phyloP scores from a whole-genome alignment of 306 rosid species.

The Vigna nakashimae region DNA sequence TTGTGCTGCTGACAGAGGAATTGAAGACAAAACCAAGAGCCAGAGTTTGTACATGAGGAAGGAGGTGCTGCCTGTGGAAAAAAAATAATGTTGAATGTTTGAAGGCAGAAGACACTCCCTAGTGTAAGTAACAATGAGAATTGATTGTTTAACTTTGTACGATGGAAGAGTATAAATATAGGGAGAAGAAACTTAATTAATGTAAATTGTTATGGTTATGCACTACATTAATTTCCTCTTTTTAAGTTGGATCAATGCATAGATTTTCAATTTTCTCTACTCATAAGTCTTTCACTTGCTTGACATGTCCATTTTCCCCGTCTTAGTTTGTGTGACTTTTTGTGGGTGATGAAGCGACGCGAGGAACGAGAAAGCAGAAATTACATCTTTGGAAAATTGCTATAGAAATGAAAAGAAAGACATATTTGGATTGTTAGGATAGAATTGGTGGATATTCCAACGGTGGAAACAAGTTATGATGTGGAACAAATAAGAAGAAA shows the following conservation, averaged over 20 bases:
- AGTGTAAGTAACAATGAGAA: constrained; percentile 45
- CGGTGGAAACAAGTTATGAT: no score
- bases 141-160: constrained; percentile 34
- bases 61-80: constrained; percentile 31
- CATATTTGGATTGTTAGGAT: no score
- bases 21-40: constrained; percentile 46
- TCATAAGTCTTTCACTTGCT: no score
- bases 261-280: not conserved
- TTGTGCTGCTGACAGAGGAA: constrained; percentile 45
- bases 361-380: no score
- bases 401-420: no score
- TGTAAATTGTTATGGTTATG: not conserved
- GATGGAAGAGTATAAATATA: constrained; percentile 18
- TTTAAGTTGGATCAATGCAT: not conserved
- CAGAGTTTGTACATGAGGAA: constrained; percentile 41
- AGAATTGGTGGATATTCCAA: no score
- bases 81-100: constrained; percentile 47
- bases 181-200: constrained; percentile 19
- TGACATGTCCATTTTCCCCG: no score
- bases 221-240: not conserved
- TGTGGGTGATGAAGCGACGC: no score
- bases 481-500: no score
- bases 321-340: no score
- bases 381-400: no score
- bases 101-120: constrained; percentile 51